These are phyloP conservation scores for Pterocarpus santalinus DNA, from an alignment of 306 rosid species.

Conservation along the genomic window DNA sequence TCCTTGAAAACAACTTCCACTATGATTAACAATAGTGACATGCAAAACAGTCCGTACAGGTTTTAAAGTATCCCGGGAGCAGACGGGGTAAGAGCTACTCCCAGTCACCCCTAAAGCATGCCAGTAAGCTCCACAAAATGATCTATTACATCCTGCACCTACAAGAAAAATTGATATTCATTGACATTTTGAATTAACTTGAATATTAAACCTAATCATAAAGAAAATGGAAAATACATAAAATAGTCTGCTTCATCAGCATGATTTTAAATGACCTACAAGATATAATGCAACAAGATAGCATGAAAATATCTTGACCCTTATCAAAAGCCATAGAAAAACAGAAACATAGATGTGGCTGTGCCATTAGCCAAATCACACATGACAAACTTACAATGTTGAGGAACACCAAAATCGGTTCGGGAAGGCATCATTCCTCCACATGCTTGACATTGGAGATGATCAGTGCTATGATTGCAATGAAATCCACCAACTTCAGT, in stretches of 20 bases:
- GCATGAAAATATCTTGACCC: constrained; percentile 23
- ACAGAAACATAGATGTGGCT: background rate
- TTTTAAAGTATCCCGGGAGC: constrained; percentile 73
- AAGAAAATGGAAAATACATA: constrained; percentile 40
- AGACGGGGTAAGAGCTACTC: constrained; percentile 60
- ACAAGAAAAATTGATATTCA: constrained; percentile 39
- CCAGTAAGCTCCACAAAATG: constrained; percentile 95
- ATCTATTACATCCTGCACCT: constrained; percentile 91
- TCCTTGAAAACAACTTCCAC: constrained; percentile 13
- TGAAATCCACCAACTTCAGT: constrained; percentile 69
- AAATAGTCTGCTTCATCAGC: constrained; percentile 9
- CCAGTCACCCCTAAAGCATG: constrained; percentile 59
- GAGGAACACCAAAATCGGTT: constrained; percentile 60
- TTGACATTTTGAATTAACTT: constrained; percentile 15
- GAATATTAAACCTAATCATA: constrained; percentile 21
- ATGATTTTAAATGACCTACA: constrained; percentile 17
- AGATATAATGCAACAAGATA: constrained; percentile 28
- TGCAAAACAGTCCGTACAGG: constrained; percentile 60
- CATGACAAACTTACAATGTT: constrained; percentile 71
- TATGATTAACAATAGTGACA: constrained; percentile 10
- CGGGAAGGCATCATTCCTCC: constrained; percentile 98
- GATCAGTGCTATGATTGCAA: constrained; percentile 70
- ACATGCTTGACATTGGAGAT: constrained; percentile 91
- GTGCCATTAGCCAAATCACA: constrained; percentile 40
- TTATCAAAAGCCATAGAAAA: constrained; percentile 19